A percentile compares a stretch with the other conserved stretches of the same genome.
phyloP scores from a whole-genome alignment of 768 basidiomycete genomes.

The Boletus rubescentipes region DNA sequence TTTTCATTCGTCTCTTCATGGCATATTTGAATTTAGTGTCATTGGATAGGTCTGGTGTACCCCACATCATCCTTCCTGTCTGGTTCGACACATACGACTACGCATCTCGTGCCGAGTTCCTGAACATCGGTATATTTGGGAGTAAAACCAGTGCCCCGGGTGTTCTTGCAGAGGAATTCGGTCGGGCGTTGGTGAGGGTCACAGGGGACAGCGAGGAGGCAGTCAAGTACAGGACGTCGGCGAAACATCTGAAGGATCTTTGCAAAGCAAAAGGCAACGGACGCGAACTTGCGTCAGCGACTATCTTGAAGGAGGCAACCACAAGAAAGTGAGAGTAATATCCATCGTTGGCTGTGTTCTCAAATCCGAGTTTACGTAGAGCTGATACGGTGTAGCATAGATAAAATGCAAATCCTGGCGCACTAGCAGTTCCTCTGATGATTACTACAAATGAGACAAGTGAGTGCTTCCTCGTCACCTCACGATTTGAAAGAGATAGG shows the following conservation, averaged over 20 bases:
- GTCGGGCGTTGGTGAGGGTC: slow-evolving; percentile 3
- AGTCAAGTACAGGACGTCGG: not conserved
- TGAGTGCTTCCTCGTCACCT: too few species aligned
- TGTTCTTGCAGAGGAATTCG: slow-evolving; percentile 1
- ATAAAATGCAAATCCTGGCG: too few species aligned
- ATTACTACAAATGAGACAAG: too few species aligned
- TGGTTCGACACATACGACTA: slow-evolving; percentile 14
- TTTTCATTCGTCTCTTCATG: not conserved
- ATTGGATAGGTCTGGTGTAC: slow-evolving; percentile 10
- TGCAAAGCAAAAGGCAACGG: slow-evolving; percentile 5
- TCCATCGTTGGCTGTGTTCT: too few species aligned
- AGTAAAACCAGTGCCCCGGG: not conserved
- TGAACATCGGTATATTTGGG: slow-evolving; percentile 6
- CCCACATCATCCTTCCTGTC: slow-evolving; percentile 11
- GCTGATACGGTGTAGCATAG: too few species aligned
- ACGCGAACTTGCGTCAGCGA: not conserved
- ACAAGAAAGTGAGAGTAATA: not conserved
- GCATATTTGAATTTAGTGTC: not conserved
- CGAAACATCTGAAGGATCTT: not conserved
- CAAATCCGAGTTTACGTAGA: too few species aligned
- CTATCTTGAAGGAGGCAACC: not conserved
- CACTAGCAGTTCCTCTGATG: too few species aligned
- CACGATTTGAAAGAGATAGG: too few species aligned
- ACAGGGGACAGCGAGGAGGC: slow-evolving; percentile 7
- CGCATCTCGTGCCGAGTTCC: not conserved